Conservation (phyloP, 2,329 filamentous ascomycete species). For the Chrysosphaeria jannelii region DNA sequence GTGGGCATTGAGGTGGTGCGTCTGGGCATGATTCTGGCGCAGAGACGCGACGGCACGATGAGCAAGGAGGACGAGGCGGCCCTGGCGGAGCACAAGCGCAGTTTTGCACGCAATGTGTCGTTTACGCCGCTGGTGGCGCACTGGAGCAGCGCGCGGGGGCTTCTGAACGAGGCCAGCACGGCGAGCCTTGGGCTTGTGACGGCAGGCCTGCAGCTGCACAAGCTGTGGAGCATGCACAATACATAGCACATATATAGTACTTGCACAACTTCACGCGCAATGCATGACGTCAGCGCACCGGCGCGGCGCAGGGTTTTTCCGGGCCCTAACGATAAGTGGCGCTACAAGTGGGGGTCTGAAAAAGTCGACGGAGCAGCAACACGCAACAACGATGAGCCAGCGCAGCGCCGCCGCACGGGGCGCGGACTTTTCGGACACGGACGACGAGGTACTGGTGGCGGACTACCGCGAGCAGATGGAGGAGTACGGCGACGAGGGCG, state of each 20-base stretch:
- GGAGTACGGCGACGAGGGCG: slow-evolving; percentile 56
- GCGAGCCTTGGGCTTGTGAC: slow-evolving; percentile 15
- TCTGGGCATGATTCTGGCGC: slow-evolving; percentile 17
- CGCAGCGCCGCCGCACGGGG: no score
- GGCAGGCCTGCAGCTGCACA: slow-evolving; percentile 14
- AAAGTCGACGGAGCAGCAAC: no score
- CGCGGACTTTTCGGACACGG: no score
- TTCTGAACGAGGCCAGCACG: slow-evolving; percentile 13
- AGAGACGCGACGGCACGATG: slow-evolving; percentile 8
- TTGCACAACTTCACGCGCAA: no score
- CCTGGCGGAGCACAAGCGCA: slow-evolving; percentile 27
- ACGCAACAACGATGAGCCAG: no score
- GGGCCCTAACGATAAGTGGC: no score
- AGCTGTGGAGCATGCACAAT: slow-evolving; percentile 22
- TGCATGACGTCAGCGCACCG: slow-evolving; percentile 60
- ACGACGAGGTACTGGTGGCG: slow-evolving; percentile 85
- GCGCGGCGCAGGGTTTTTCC: no score
- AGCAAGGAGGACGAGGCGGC: slow-evolving; percentile 14
- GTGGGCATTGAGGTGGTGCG: slow-evolving; percentile 46
- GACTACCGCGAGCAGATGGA: slow-evolving; percentile 93
- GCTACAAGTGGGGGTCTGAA: no score
- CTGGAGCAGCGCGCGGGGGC: slow-evolving; percentile 42
- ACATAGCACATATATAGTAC: no score
- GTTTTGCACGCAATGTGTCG: slow-evolving; percentile 36
- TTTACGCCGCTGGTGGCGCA: slow-evolving; percentile 66